A percentile compares a stretch with the other conserved stretches of the same genome.
These are phyloP conservation scores for Fusarium irregulare DNA, from an alignment of 2,329 filamentous ascomycete genomes.

Conservation along the genomic window DNA sequence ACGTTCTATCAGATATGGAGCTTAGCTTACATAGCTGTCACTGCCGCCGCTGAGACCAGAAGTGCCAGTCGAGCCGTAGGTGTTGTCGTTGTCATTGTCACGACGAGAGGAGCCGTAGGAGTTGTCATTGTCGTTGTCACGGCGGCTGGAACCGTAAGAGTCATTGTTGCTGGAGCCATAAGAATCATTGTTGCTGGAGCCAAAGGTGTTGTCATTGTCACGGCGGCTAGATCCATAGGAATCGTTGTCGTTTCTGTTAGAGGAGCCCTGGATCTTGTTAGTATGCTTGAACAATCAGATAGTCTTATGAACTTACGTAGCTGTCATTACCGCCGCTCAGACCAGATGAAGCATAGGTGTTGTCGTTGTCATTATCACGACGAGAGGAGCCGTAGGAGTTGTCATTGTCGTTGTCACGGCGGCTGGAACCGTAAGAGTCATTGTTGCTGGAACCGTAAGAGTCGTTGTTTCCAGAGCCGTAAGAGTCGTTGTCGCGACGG, in stretches of 20 bases:
- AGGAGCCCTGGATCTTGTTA: conserved; percentile 7
- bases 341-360: background rate
- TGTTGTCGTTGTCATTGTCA: conserved; percentile 24
- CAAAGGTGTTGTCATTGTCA: background rate
- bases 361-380: conserved; percentile 19
- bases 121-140: conserved; percentile 12
- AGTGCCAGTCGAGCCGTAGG: conserved; percentile 10
- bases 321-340: background rate
- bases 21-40: conserved; percentile 18
- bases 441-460: background rate
- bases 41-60: conserved; percentile 7
- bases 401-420: conserved; percentile 10
- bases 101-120: conserved; percentile 33
- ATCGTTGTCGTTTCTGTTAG: background rate
- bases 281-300: background rate
- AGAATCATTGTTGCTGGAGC: conserved; percentile 8
- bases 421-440: conserved; percentile 25
- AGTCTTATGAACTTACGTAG: conserved; percentile 1
- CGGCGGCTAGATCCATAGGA: conserved; percentile 14
- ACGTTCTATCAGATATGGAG: background rate
- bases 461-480: background rate
- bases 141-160: conserved; percentile 8
- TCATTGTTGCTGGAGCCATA: conserved; percentile 15
- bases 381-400: conserved; percentile 13
- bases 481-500: conserved; percentile 31